These are phyloP conservation scores for Mycena galericulata DNA, from an alignment of 768 basidiomycete species.

Conservation along the genomic window DNA sequence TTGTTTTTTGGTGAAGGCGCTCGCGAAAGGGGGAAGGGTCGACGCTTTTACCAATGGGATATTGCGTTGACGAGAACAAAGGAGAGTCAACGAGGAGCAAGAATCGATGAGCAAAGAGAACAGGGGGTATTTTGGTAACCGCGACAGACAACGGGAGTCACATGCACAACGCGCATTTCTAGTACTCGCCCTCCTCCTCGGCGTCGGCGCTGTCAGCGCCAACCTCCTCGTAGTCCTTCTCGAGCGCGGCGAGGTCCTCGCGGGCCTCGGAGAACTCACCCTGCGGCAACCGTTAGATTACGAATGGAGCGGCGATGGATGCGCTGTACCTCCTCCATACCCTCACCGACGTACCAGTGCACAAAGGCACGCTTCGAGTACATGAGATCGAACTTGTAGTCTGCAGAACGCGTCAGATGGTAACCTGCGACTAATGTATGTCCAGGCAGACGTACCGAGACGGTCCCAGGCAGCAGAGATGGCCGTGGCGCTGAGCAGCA, in stretches of 20 bases:
- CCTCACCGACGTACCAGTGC: conserved; percentile 98
- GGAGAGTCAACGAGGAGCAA: conserved; percentile 29
- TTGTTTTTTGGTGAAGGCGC: no score
- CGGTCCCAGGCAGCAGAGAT: conserved; percentile 97
- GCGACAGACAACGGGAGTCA: conserved; percentile 12
- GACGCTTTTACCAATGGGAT: no score
- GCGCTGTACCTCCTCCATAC: conserved; percentile 89
- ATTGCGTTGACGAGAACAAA: no score
- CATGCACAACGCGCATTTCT: conserved; percentile 39
- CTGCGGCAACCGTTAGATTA: conserved; percentile 43
- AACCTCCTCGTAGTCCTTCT: conserved; percentile 95
- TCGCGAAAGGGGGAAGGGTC: no score
- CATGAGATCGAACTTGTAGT: conserved; percentile 98
- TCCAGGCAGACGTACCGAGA: conserved; percentile 60
- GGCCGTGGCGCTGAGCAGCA: conserved; percentile 76
- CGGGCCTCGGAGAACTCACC: conserved; percentile 99
- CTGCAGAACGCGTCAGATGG: conserved; percentile 48
- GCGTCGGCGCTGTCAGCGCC: conserved; percentile 64
- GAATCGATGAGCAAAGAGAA: conserved; percentile 5
- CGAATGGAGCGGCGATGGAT: no score
- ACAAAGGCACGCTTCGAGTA: conserved; percentile 96
- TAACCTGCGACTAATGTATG: background rate
- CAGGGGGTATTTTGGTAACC: conserved; percentile 32
- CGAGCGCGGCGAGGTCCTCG: conserved; percentile 97
- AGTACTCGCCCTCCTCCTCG: conserved; percentile 68